Base-by-base conservation (phyloP, 441 rosid species). In the Hura crepitans region DNA sequence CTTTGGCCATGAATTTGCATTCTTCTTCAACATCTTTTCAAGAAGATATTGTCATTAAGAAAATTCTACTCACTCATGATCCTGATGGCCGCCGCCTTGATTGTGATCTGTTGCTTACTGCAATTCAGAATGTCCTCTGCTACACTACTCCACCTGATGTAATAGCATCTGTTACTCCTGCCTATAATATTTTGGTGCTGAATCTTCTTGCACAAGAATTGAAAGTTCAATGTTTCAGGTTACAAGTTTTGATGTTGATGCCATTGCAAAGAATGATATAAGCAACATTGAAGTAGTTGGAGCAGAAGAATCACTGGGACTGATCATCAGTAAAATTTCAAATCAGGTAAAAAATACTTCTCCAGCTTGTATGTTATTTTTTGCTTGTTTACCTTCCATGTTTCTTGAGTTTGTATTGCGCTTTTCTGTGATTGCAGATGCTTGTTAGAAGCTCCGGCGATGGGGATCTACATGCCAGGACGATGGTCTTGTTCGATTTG, bases 41-140 rank as follows among this genome's bases (percentile, higher is more conserved):
- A 54, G 90, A 87, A 35, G 92, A 89, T n/a, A 69, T 79, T 71
- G 79, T 87, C 62, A 79, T 87, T 65, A 83, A 73, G 74, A 83
- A 81, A 73, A 84, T 93, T 65, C 82, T 87, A 56, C 76, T 84
- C 28, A 68, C 79, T 73, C 96, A 90, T 83, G 97, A 87, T 65
- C 94, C 94, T 35, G 97, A 90, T 68, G 89, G 87, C 8, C 90
- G 91, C 33, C 70, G 78, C 69, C 75, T 90, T 54, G 93, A 93
- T 76, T 82, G 92, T 18, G 84, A 80, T 77, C 78, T 58, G 72
- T 71, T 90, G 72, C 85, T 90, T 69, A 70, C 75, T 35, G 90
- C 85, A 62, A 72, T 79, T 27, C 89, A 93, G 85, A 82, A 83
- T 70, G 70, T 85, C 76, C 77, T 90, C 71, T 70, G 73, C 62